A percentile compares a stretch with the other conserved stretches of the same genome.
phyloP scores from a whole-genome alignment of 2,329 filamentous ascomycete species.

The Beauveria medogensis region DNA sequence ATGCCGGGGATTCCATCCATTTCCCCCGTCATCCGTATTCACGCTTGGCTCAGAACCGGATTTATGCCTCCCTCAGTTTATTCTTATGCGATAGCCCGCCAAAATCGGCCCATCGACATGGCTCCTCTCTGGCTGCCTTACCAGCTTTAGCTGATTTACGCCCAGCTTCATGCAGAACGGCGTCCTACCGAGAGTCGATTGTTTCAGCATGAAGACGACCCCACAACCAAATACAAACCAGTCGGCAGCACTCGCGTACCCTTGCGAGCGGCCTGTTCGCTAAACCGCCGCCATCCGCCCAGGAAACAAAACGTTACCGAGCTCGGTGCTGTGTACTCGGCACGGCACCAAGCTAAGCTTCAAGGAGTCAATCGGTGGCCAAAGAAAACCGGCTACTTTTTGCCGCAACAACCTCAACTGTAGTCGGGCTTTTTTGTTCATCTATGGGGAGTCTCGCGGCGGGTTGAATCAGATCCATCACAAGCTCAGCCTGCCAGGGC shows the following conservation, averaged over 20 bases:
- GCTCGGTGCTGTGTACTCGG: neutral
- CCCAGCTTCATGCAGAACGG: neutral
- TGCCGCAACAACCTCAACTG: no score
- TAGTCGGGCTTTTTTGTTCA: no score
- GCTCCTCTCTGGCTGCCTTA: neutral
- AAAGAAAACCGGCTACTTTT: no score
- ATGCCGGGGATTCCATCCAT: neutral
- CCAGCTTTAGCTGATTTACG: neutral
- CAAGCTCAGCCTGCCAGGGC: neutral
- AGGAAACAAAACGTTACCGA: neutral
- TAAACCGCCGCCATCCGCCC: neutral
- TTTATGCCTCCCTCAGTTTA: neutral
- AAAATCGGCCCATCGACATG: neutral
- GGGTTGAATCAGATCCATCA: neutral
- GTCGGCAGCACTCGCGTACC: neutral
- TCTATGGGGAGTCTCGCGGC: neutral
- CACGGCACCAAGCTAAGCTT: neutral
- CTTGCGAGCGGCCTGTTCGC: neutral
- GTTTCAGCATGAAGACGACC: neutral
- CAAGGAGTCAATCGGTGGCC: no score
- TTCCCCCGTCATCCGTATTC: neutral
- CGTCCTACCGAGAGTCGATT: neutral
- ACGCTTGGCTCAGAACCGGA: neutral
- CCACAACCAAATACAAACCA: neutral
- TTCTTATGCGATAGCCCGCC: slow-evolving; percentile 1